Percentiles rank a stretch among this genome's conserved stretches.
Evolutionary conservation across 202 grass and related monocot genomes (phyloP).

Genomic region (Eragrostis tef): DNA sequence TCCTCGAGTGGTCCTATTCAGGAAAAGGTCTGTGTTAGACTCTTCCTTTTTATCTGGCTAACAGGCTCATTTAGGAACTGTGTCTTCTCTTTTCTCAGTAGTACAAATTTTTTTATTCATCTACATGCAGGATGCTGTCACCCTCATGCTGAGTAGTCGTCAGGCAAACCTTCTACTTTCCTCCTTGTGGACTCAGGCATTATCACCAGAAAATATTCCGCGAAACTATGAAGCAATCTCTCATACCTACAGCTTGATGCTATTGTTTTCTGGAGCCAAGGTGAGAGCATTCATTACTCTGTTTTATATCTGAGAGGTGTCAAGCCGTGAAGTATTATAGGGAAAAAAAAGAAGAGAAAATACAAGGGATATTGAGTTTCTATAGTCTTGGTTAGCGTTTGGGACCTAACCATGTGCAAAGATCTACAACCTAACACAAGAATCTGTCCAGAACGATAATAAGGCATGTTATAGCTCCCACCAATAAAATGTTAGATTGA

Average conservation of each 20-base stretch:
- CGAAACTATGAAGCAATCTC: conserved; percentile 88
- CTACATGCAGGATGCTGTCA: conserved; percentile 68
- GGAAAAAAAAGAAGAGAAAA: no score
- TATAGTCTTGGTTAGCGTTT: neutral
- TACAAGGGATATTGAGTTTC: neutral
- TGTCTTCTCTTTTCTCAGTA: conserved; percentile 5
- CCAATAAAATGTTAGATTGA: conserved; percentile 22
- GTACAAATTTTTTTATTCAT: conserved; percentile 44
- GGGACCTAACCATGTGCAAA: conserved; percentile 4
- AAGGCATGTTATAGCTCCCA: neutral
- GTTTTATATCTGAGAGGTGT: conserved; percentile 11
- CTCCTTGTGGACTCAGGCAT: conserved; percentile 86
- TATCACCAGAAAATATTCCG: conserved; percentile 75
- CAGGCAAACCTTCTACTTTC: conserved; percentile 85
- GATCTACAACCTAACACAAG: neutral
- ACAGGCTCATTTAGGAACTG: conserved; percentile 26
- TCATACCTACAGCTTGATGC: conserved; percentile 92
- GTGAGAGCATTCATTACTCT: conserved; percentile 48
- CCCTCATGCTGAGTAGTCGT: conserved; percentile 67
- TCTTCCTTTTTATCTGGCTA: conserved; percentile 29
- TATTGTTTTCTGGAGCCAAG: conserved; percentile 87
- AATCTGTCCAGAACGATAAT: conserved; percentile 38
- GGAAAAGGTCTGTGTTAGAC: conserved; percentile 56
- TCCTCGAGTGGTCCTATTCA: conserved; percentile 45
- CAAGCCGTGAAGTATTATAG: neutral